Conservation (phyloP, 805 yeast species). For the Kazachstania martiniae region DNA sequence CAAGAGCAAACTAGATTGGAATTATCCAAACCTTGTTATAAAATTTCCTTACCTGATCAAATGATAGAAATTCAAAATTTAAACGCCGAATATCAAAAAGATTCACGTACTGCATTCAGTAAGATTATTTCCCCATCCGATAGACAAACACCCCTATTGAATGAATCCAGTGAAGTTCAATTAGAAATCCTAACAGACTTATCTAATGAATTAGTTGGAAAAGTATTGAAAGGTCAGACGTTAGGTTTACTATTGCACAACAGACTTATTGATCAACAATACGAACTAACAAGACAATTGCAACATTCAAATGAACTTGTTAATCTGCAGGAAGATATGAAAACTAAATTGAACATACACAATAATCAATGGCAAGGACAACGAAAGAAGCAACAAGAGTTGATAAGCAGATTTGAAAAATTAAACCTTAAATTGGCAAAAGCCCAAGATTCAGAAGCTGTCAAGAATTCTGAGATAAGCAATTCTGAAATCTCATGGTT, state of each 20-base stretch:
- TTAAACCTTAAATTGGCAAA: conserved; percentile 22
- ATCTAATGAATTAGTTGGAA: conserved; percentile 14
- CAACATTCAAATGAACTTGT: conserved; percentile 16
- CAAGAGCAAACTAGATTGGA: background rate
- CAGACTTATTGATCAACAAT: conserved; percentile 30
- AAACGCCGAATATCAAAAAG: conserved; percentile 8
- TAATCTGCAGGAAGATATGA: conserved; percentile 8
- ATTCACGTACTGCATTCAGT: conserved; percentile 9
- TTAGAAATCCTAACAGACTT: conserved; percentile 15
- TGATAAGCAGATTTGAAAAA: conserved; percentile 24
- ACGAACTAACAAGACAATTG: conserved; percentile 35
- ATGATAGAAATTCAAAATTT: conserved; percentile 13
- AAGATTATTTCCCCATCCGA: conserved; percentile 13
- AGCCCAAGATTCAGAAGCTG: conserved; percentile 8
- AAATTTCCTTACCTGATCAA: too few species aligned
- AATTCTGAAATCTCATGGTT: conserved; percentile 37
- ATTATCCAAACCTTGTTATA: too few species aligned
- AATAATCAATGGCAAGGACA: conserved; percentile 10
- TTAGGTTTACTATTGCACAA: conserved; percentile 29
- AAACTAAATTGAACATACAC: conserved; percentile 9
- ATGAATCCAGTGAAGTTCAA: conserved; percentile 20
- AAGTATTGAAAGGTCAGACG: conserved; percentile 18
- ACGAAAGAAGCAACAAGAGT: conserved; percentile 25
- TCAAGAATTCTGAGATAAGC: conserved; percentile 26
- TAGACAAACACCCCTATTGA: conserved; percentile 14